Percentiles rank a stretch among this genome's conserved stretches.
These are phyloP conservation scores for Ceratocystis eucalypticola DNA, from an alignment of 2,329 filamentous ascomycete genomes.

Conservation along the genomic window DNA sequence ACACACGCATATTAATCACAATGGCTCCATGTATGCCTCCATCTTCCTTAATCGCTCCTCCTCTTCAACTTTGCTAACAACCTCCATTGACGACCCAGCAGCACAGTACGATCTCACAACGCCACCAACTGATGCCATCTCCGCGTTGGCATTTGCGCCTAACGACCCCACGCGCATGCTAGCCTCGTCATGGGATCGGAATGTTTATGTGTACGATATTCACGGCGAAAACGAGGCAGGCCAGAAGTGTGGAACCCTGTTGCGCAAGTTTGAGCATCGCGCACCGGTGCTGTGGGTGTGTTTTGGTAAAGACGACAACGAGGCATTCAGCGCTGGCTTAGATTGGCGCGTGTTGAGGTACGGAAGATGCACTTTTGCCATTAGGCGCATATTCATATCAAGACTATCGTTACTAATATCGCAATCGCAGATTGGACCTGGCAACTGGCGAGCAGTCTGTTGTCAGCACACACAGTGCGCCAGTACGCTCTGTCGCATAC, in stretches of 20 bases:
- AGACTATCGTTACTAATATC: background rate
- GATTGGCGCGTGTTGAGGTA: slow-evolving; percentile 75
- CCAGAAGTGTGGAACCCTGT: slow-evolving; percentile 45
- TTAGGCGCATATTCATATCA: slow-evolving; percentile 10
- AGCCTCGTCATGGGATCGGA: slow-evolving; percentile 90
- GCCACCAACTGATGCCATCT: slow-evolving; percentile 76
- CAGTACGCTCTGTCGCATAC: slow-evolving; percentile 75
- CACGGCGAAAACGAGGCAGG: slow-evolving; percentile 29
- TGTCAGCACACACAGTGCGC: slow-evolving; percentile 63
- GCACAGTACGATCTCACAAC: slow-evolving; percentile 72
- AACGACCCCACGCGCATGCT: slow-evolving; percentile 60
- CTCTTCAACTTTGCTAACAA: background rate
- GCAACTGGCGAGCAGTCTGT: slow-evolving; percentile 57
- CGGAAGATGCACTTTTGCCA: slow-evolving; percentile 20
- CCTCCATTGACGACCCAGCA: slow-evolving; percentile 29
- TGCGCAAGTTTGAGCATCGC: slow-evolving; percentile 64
- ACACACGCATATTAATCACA: background rate
- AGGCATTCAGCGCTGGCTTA: slow-evolving; percentile 74
- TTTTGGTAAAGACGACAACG: slow-evolving; percentile 69
- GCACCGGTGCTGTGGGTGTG: slow-evolving; percentile 84
- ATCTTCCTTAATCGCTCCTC: background rate
- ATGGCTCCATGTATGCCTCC: slow-evolving; percentile 19
- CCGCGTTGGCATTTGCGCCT: slow-evolving; percentile 73
- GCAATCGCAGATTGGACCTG: slow-evolving; percentile 45
- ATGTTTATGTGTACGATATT: slow-evolving; percentile 79